Evolutionary conservation across 306 rosid species (phyloP).

Genomic region (Lathyrus sativus): DNA sequence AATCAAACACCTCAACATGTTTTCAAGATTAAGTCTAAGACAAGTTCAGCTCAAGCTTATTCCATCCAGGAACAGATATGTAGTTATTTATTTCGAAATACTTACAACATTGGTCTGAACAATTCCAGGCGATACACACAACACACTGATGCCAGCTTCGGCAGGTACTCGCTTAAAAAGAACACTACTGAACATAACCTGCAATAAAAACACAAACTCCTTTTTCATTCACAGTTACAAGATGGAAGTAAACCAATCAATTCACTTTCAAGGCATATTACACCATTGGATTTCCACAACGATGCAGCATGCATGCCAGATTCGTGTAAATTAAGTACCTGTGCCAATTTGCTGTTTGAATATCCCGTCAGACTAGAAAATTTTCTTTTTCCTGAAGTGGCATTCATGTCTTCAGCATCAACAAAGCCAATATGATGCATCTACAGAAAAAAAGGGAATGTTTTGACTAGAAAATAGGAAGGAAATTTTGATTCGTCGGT

Average conservation of each 20-base stretch:
- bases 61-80: conserved; percentile 5
- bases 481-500: conserved; percentile 3
- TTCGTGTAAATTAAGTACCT: conserved; percentile 49
- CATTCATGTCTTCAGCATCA: conserved; percentile 87
- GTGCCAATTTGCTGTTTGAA: conserved; percentile 87
- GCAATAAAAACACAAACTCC: conserved; percentile 45
- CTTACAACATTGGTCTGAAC: conserved; percentile 97
- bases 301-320: conserved; percentile 4
- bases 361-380: conserved; percentile 81
- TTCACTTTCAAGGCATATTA: conserved; percentile 32
- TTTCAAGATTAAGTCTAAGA: not conserved
- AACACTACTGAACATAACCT: conserved; percentile 94
- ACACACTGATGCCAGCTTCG: conserved; percentile 74
- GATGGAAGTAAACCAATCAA: conserved; percentile 33
- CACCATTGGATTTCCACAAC: not conserved
- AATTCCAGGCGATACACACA: conserved; percentile 94
- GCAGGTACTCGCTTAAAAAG: conserved; percentile 81
- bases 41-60: not conserved
- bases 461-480: conserved; percentile 5
- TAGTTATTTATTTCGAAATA: conserved; percentile 34
- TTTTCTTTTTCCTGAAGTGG: conserved; percentile 70
- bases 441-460: conserved; percentile 43
- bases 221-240: conserved; percentile 21
- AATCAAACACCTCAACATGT: not conserved
- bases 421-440: conserved; percentile 95